A percentile compares a stretch with the other conserved stretches of the same genome.
Conservation (phyloP, 176 grass and related monocot species). For the Alloteropsis semialata region DNA sequence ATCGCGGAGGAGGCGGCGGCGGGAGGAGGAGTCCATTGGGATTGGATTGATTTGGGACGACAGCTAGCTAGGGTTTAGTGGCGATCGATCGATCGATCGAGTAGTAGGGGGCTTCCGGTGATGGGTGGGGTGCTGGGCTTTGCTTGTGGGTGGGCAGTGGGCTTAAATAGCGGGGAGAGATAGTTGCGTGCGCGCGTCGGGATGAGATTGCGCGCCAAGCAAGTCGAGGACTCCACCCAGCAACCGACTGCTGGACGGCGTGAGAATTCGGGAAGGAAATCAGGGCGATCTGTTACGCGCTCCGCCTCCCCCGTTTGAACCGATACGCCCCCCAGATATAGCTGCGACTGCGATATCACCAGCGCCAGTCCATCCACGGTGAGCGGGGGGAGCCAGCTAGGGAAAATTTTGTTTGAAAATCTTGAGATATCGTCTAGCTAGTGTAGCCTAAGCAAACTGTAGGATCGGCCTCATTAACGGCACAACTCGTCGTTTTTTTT, state of each 20-base stretch:
- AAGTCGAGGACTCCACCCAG: neutral
- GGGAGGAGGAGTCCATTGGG: neutral
- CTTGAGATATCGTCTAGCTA: neutral
- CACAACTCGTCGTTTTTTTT: too few relatives aligned
- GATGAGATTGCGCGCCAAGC: constrained; percentile 19
- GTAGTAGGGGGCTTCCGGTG: neutral
- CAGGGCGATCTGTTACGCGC: neutral
- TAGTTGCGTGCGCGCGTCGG: neutral
- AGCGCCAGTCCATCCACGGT: too few relatives aligned
- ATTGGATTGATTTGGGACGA: too few relatives aligned
- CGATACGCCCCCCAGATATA: neutral
- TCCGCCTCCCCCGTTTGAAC: neutral
- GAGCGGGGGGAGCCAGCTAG: too few relatives aligned
- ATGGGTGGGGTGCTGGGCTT: neutral
- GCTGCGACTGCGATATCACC: too few relatives aligned
- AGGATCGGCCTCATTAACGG: too few relatives aligned
- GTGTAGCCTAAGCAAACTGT: neutral
- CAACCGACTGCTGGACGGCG: neutral
- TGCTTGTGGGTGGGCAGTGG: neutral
- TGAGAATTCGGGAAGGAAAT: neutral
- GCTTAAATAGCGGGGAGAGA: neutral
- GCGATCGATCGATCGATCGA: too few relatives aligned
- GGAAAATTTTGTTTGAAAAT: neutral
- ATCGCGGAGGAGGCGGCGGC: neutral
- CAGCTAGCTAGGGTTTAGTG: neutral